Conservation (phyloP, 352 stramenopile species). For the Globisporangium acanthophoron region DNA sequence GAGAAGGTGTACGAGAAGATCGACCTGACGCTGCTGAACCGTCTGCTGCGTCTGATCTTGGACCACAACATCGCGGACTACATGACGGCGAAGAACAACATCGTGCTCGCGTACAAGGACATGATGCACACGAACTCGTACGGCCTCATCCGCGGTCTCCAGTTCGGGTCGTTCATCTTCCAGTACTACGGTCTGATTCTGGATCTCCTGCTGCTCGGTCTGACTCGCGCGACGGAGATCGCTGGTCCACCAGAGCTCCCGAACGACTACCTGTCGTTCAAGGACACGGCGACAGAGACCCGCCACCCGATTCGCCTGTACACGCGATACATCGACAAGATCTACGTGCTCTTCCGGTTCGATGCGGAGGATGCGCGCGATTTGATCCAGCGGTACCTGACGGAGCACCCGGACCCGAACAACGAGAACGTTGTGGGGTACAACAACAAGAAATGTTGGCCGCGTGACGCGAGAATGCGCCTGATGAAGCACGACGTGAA, state of each 20-base stretch:
- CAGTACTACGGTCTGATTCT: slow-evolving; percentile 99
- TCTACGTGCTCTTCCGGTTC: slow-evolving; percentile 99
- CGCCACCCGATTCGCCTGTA: slow-evolving; percentile 99
- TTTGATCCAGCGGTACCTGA: slow-evolving; percentile 99
- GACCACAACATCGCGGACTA: slow-evolving; percentile 99
- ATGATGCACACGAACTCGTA: slow-evolving; percentile 99
- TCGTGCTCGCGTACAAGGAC: slow-evolving; percentile 98
- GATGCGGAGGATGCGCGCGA: slow-evolving; percentile 97
- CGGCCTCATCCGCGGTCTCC: slow-evolving; percentile 97
- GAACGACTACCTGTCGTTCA: slow-evolving; percentile 99
- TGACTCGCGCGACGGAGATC: slow-evolving; percentile 98
- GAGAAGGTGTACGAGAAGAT: slow-evolving; percentile 99
- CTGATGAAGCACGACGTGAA: slow-evolving; percentile 99
- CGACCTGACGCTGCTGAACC: slow-evolving; percentile 98
- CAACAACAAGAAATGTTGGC: slow-evolving; percentile 99
- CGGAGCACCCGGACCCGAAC: slow-evolving; percentile 99
- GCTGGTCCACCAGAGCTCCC: slow-evolving; percentile 95
- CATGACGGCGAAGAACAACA: slow-evolving; percentile 99
- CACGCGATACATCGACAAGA: slow-evolving; percentile 99
- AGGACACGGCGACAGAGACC: slow-evolving; percentile 96
- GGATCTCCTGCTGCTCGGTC: slow-evolving; percentile 96
- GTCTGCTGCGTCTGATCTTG: slow-evolving; percentile 97
- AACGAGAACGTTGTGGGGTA: slow-evolving; percentile 99
- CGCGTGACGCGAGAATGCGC: slow-evolving; percentile 98
- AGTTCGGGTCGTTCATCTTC: slow-evolving; percentile 97